Evolutionary conservation across 495 filamentous ascomycete species (phyloP).

Genomic region (Monascus purpureus): DNA sequence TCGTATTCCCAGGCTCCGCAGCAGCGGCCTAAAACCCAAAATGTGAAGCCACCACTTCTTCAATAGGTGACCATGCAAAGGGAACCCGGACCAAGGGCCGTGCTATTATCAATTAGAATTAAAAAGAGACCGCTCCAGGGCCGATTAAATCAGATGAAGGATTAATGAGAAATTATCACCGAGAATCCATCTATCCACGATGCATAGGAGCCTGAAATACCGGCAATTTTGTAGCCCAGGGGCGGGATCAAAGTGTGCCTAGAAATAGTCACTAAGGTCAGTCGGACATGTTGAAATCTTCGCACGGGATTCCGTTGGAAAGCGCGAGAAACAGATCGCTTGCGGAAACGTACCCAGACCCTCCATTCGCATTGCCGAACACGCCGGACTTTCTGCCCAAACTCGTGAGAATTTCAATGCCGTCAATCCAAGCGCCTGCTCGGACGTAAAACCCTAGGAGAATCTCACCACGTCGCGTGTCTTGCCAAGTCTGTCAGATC

Average conservation of each 20-base stretch:
- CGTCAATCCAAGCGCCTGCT: conserved; percentile 77
- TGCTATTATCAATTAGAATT: too few relatives aligned
- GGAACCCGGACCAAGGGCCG: too few relatives aligned
- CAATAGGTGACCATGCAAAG: too few relatives aligned
- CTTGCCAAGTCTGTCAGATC: too few relatives aligned
- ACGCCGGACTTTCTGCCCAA: conserved; percentile 70
- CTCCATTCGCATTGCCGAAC: conserved; percentile 71
- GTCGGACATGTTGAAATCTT: too few relatives aligned
- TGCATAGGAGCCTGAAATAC: conserved; percentile 69
- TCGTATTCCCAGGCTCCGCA: too few relatives aligned
- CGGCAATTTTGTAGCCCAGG: conserved; percentile 76
- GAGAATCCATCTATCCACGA: conserved; percentile 82
- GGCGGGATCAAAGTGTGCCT: conserved; percentile 87
- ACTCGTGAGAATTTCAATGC: conserved; percentile 80
- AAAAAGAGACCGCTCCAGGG: too few relatives aligned
- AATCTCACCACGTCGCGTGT: conserved; percentile 74
- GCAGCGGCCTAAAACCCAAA: too few relatives aligned
- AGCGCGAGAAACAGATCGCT: too few relatives aligned
- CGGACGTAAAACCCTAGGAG: conserved; percentile 78
- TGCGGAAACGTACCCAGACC: conserved; percentile 62
- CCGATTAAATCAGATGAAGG: too few relatives aligned
- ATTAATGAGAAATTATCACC: conserved; percentile 64
- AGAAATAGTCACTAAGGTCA: conserved; percentile 7
- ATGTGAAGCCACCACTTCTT: too few relatives aligned
- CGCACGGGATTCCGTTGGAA: too few relatives aligned